Evolutionary conservation across 441 rosid genomes (phyloP), one percentile per base, ranked within the genome.

Genomic region (Capsella rubella): DNA sequence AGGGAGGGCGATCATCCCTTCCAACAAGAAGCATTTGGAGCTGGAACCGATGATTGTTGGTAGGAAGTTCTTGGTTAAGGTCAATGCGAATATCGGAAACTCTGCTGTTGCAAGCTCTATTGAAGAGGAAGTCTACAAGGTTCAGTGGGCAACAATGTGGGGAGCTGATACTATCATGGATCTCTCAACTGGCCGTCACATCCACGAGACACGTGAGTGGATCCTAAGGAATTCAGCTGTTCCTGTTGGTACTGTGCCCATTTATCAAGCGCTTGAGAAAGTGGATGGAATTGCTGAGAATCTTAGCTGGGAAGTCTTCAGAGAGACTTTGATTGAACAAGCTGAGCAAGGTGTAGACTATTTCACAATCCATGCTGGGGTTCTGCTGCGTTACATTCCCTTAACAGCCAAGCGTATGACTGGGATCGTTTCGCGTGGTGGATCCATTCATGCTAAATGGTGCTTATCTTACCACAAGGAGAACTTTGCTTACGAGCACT

Each of bases 71-170:
- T 82, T 93, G 87, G 98, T 95, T 27, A 93, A 95, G 84, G 97
- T 95, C 21, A 91, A 95, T 85, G 99, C 99, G 11, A 95, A 95
- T 64, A 95, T 95, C 27, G 99, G 98, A 65, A 95, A 95, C 79
- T 95, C 97, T 3, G 93, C 91, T 78, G 97, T 93, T 64, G 99
- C 90, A 3, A 91, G 99, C 78, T 93, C 98, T 45, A 95, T 95
- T 3, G 97, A 95, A 85, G 99, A 95, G 67, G 99, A 95, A 84
- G 98, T 95, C 52, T 93, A 92, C 61, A 95, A 95, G 82, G 97
- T 93, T 75, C 98, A 90, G 18, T 95, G 98, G 98, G 99, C 99
- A 49, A 95, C 97, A n/a, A 91, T 90, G 96, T 92, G 99, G 97
- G 97, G 99, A 80, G 98, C 95, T 13, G 98, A 92, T 74, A 95